Conservation (phyloP, 352 stramenopile genomes). For the Phytopythium delawarense region DNA sequence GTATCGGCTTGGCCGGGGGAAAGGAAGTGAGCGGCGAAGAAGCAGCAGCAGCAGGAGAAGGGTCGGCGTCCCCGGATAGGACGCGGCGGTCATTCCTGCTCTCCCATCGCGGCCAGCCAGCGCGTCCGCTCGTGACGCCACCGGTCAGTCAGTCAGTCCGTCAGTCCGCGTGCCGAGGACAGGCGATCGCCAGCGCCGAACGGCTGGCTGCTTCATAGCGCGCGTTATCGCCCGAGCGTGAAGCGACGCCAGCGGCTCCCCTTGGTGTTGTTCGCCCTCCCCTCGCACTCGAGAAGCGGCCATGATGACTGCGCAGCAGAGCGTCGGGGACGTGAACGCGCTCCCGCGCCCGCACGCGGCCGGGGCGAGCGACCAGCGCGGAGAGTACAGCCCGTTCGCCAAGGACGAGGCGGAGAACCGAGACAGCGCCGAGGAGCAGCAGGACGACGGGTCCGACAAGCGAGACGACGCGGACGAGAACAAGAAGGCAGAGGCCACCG, state of each 20-base stretch:
- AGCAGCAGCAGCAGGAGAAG: background rate
- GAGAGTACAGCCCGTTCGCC: constrained; percentile 9
- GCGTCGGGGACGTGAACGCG: constrained; percentile 38
- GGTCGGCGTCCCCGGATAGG: background rate
- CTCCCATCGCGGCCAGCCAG: background rate
- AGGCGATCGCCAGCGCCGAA: constrained; percentile 1
- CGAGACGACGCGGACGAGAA: constrained; percentile 18
- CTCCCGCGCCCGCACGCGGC: constrained; percentile 28
- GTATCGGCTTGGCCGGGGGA: background rate
- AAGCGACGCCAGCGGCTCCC: too few species aligned
- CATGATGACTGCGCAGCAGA: constrained; percentile 65
- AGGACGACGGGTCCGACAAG: constrained; percentile 18
- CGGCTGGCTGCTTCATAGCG: background rate
- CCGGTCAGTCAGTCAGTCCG: background rate
- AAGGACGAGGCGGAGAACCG: constrained; percentile 22
- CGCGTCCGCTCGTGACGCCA: background rate
- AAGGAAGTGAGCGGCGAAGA: background rate
- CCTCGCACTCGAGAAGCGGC: constrained; percentile 2
- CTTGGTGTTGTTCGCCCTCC: background rate
- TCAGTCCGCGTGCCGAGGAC: background rate
- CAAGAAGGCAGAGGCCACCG: constrained; percentile 18
- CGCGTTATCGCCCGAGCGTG: too few species aligned
- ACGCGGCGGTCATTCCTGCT: background rate
- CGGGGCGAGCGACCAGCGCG: constrained; percentile 2
- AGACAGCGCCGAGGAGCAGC: constrained; percentile 14